Conservation (phyloP, 805 yeast genomes). For the Teunomyces funiuensis region DNA sequence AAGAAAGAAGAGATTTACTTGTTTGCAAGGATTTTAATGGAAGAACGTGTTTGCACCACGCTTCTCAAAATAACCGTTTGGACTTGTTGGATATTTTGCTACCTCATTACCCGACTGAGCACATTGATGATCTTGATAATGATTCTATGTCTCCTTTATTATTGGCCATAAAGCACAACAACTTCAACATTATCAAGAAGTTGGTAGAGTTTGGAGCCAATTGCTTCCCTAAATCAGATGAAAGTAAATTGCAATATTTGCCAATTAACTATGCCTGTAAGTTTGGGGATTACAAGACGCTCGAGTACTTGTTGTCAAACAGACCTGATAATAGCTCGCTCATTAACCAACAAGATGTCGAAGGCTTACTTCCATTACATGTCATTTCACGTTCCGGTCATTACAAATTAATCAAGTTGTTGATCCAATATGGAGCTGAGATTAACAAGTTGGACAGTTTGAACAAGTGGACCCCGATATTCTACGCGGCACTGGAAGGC, state of each 20-base stretch:
- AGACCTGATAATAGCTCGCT: slow-evolving; percentile 18
- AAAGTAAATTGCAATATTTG: slow-evolving; percentile 59
- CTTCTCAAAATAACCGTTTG: slow-evolving; percentile 56
- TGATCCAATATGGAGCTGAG: slow-evolving; percentile 68
- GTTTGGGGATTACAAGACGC: slow-evolving; percentile 71
- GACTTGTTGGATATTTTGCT: slow-evolving; percentile 45
- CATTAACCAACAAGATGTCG: slow-evolving; percentile 68
- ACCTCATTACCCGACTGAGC: slow-evolving; percentile 32
- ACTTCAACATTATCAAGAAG: slow-evolving; percentile 42
- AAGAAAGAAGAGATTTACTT: slow-evolving; percentile 22
- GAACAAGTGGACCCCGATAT: slow-evolving; percentile 91
- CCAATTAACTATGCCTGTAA: slow-evolving; percentile 88
- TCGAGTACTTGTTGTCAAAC: slow-evolving; percentile 56
- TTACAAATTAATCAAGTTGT: slow-evolving; percentile 60
- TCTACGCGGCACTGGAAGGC: slow-evolving; percentile 87
- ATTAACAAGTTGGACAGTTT: slow-evolving; percentile 80
- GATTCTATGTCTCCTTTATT: slow-evolving; percentile 81
- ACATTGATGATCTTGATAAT: slow-evolving; percentile 58
- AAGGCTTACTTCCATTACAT: slow-evolving; percentile 86
- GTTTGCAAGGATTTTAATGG: slow-evolving; percentile 62
- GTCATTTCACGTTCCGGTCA: slow-evolving; percentile 86
- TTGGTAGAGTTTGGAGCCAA: slow-evolving; percentile 36
- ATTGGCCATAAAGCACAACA: slow-evolving; percentile 70
- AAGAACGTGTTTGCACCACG: slow-evolving; percentile 83
- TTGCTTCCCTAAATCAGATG: slow-evolving; percentile 46